Percentiles rank a stretch among this genome's conserved stretches.
These are phyloP conservation scores for Moelleriella libera DNA, from an alignment of 2,329 filamentous ascomycete genomes.

Conservation along the genomic window DNA sequence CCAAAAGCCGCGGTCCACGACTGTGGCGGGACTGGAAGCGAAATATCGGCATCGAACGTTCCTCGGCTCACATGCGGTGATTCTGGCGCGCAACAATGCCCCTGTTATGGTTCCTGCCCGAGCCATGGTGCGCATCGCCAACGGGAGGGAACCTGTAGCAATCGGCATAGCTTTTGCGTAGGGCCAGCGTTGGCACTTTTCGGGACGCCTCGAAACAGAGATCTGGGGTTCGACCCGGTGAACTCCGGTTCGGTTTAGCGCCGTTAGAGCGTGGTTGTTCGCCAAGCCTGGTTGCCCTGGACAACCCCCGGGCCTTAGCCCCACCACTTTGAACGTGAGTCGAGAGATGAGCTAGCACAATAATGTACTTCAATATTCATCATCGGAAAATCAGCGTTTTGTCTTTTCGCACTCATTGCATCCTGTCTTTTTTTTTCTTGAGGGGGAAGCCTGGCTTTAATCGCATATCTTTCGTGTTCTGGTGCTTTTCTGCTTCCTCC, in stretches of 20 bases:
- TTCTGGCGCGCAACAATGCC: neutral
- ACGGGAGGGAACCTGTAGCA: no score
- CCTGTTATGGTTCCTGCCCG: neutral
- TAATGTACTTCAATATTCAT: neutral
- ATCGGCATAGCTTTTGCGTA: no score
- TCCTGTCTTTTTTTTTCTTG: slow-evolving; percentile 9
- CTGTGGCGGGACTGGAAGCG: slow-evolving; percentile 28
- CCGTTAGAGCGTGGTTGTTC: neutral
- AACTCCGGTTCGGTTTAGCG: neutral
- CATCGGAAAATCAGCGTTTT: slow-evolving; percentile 1
- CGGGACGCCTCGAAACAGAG: neutral
- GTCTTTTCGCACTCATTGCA: slow-evolving; percentile 9
- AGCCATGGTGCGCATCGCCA: no score
- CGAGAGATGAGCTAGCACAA: neutral
- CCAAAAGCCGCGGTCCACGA: slow-evolving; percentile 52
- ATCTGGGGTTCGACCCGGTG: neutral
- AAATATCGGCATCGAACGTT: neutral
- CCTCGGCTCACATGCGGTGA: neutral
- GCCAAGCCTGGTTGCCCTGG: slow-evolving; percentile 17
- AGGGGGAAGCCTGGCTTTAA: neutral
- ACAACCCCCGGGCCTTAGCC: slow-evolving; percentile 22
- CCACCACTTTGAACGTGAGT: neutral
- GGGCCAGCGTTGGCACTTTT: no score
- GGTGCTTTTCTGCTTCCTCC: neutral
- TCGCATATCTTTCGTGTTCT: neutral